Percentiles rank a stretch among this genome's conserved stretches.
phyloP scores from a whole-genome alignment of 331 rosid species.

The Telfairia occidentalis region DNA sequence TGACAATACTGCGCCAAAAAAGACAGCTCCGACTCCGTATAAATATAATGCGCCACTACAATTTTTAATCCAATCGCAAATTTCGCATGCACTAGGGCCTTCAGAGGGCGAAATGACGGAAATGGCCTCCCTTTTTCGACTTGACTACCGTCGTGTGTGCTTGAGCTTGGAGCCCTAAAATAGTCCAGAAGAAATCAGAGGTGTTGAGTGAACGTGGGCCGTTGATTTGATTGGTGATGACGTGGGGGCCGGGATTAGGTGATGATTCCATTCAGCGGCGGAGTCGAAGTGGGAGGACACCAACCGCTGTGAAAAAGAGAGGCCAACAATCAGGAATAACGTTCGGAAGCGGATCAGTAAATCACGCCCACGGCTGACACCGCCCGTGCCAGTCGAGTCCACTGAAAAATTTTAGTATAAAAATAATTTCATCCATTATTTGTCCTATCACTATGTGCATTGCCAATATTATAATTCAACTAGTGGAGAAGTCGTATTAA shows the following conservation, averaged over 20 bases:
- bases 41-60: constrained; percentile 11
- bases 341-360: neutral
- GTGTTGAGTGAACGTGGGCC: neutral
- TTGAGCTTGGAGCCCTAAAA: neutral
- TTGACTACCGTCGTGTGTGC: neutral
- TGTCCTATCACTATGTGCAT: too few relatives aligned
- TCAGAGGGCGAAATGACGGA: neutral
- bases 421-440: too few relatives aligned
- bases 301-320: constrained; percentile 27
- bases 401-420: too few relatives aligned
- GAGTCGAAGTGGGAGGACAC: neutral
- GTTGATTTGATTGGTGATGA: constrained; percentile 11
- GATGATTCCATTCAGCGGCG: neutral
- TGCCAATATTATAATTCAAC: too few relatives aligned
- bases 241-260: neutral
- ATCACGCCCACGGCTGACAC: neutral
- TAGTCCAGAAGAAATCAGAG: neutral
- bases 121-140: neutral
- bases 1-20: constrained; percentile 11
- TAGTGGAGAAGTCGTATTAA: too few relatives aligned
- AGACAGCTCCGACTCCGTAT: neutral
- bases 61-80: constrained; percentile 10
- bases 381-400: too few relatives aligned
- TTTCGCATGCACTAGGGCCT: constrained; percentile 21
- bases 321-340: neutral